Base-by-base conservation (phyloP, 1,139 yeast genomes). In the Pichia sp. region DNA sequence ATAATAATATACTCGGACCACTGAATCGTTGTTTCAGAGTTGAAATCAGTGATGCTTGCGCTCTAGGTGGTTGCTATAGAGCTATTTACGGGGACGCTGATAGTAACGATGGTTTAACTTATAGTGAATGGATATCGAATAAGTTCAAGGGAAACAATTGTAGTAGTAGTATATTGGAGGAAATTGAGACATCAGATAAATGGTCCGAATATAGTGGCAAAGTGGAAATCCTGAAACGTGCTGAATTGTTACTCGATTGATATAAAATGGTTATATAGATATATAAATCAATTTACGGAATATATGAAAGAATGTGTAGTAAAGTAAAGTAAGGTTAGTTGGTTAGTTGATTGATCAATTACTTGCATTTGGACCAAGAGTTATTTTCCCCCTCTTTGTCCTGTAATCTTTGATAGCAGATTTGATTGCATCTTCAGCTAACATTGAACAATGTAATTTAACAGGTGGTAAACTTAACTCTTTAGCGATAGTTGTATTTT, bases 341-440 rank as follows among this genome's bases (percentile, higher is more conserved):
- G n/a, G n/a, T n/a, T n/a, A n/a, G n/a, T n/a, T n/a, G 15, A 26
- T 14, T n/a, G 5, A 11, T 9, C n/a, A 22, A 30, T 17, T 28
- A 18, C 7, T 23, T 11, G 73, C 69, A 21, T 67, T 73, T 10
- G 77, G 74, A 33, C 77, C 78, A 54, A 74, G 66, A 39, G 79
- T 74, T 35, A 78, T 75, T 50, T 61, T 59, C 46, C 59, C 62
- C 62, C 79, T 70, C 80, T 91, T 91, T 41, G 88, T 65, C 64
- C 78, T 77, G 72, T 89, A 91, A 63, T 91, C 98, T 69, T 85
- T 88, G 55, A 91, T 91, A 18, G 98, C 98, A 40, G 91, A 81
- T 72, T 91, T 89, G 63, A 91, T 91, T 44, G 98, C 97, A 59
- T 91, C 98, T 66, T 91, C 98, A 12, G 98, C 98, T 61, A 91